These are phyloP conservation scores for Bothriochloa decipiens DNA, from an alignment of 176 grass and related monocot species.

Conservation along the genomic window DNA sequence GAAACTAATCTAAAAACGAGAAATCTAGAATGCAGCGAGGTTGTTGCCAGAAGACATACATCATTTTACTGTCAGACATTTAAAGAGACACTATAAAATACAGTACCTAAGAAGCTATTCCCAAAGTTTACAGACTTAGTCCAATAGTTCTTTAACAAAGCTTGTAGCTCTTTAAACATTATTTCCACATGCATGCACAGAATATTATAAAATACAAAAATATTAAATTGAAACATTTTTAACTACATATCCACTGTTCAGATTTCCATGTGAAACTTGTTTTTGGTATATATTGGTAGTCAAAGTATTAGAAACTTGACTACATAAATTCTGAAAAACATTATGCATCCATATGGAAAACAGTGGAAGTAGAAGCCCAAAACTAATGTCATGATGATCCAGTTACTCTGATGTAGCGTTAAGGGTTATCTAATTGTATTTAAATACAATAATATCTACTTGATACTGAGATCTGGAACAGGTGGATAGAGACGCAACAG, in stretches of 20 bases:
- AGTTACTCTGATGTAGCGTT: not conserved
- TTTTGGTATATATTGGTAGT: not conserved
- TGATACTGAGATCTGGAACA: not conserved
- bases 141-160: not conserved
- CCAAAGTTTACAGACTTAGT: not conserved
- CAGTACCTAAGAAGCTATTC: slow-evolving; percentile 9
- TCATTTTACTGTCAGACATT: not conserved
- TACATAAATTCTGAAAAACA: not conserved
- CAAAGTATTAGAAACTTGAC: not conserved
- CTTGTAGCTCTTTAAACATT: not conserved
- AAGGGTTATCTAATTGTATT: not conserved
- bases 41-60: slow-evolving; percentile 19
- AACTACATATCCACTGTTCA: not conserved
- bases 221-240: not conserved
- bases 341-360: not conserved
- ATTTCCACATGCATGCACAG: not conserved
- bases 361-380: not conserved
- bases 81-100: slow-evolving; percentile 9
- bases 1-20: slow-evolving; percentile 21
- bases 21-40: slow-evolving; percentile 21
- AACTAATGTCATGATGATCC: not conserved
- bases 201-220: not conserved
- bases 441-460: not conserved
- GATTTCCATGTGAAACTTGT: not conserved
- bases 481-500: not conserved